Evolutionary conservation across 2,329 filamentous ascomycete genomes (phyloP), one percentile per base, ranked within the genome.

Genomic region (Niveomyces coronatus): DNA sequence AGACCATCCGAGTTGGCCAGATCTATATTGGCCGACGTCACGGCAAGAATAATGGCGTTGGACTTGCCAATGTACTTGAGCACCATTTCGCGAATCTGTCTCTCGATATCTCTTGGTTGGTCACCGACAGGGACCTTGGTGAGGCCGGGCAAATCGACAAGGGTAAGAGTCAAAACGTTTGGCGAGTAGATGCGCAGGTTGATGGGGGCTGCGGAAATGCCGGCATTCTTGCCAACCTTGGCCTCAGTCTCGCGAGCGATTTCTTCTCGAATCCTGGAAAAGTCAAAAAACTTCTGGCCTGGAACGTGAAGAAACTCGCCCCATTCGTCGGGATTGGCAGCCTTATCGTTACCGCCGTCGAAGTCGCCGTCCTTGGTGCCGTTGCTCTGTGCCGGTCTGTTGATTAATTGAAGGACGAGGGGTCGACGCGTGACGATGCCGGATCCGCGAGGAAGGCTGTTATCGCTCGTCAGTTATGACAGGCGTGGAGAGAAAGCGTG

Each of bases 291-390:
- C 65, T 96, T 96, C 65, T 96, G 85, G 52, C 88, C 91, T 15
- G 91, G 89, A 47, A 98, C 85, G 63, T 98, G 91, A 47, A 98
- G 71, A 64, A 98, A 98, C 70, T 98, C 91, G 69, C 89, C 91
- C 85, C 93, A 98, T 63, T 98, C 91, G 57, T 96, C 87, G 15
- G 75, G 63, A 62, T 98, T 98, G 54, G 88, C 85, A 50, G 87
- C 83, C 61, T 84, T 83, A 63, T 96, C 91, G 48, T 73, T 78
- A 39, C 76, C 79, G 42, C 70, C 68, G 43, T 76, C 64, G 50
- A 86, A 56, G 44, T 82, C 76, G 24, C 79, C 72, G 35, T 74
- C 71, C 47, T 76, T 72, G 42, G 79, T 73, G 40, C 87, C 86
- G 61, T 95, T 94, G 44, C 77, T 54, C 54, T 83, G 76, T 35